These are phyloP conservation scores for Trapa bicornis DNA, from an alignment of 345 rosid species.

Conservation along the genomic window DNA sequence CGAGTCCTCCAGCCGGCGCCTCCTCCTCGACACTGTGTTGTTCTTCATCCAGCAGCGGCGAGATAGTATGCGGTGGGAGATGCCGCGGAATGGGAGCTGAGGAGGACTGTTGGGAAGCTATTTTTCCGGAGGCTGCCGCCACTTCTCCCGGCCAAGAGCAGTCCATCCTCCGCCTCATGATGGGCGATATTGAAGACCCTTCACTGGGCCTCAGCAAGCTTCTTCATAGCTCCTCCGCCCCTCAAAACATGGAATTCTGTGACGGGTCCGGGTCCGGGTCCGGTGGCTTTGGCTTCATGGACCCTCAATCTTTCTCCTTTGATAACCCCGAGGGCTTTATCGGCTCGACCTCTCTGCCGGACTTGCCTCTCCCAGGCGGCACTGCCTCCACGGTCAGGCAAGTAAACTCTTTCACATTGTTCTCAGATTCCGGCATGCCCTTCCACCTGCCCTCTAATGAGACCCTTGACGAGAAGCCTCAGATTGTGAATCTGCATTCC, in stretches of 20 bases:
- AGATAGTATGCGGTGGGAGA: constrained; percentile 1
- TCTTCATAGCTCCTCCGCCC: constrained; percentile 4
- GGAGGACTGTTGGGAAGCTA: constrained; percentile 13
- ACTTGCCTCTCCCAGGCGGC: not conserved
- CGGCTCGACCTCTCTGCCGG: not conserved
- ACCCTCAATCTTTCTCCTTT: constrained; percentile 6
- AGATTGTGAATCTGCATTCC: constrained; percentile 18
- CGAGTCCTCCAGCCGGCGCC: constrained; percentile 35
- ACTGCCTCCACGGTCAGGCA: constrained; percentile 30
- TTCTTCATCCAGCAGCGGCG: constrained; percentile 35
- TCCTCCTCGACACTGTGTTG: constrained; percentile 45
- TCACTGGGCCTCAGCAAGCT: constrained; percentile 15
- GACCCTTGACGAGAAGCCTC: constrained; percentile 24
- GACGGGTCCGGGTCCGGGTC: not conserved
- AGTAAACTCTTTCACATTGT: constrained; percentile 29
- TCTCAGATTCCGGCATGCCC: constrained; percentile 35
- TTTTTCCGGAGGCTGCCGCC: constrained; percentile 11
- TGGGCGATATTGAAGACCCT: constrained; percentile 11
- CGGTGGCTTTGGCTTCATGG: constrained; percentile 1
- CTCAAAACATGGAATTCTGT: constrained; percentile 7
- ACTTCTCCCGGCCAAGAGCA: constrained; percentile 9
- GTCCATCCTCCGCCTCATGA: constrained; percentile 7
- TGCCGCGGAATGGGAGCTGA: constrained; percentile 11
- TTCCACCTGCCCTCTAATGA: constrained; percentile 10
- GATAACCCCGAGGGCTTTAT: not conserved